Base-by-base conservation (phyloP, 768 basidiomycete species). In the Lactarius hatsudake region DNA sequence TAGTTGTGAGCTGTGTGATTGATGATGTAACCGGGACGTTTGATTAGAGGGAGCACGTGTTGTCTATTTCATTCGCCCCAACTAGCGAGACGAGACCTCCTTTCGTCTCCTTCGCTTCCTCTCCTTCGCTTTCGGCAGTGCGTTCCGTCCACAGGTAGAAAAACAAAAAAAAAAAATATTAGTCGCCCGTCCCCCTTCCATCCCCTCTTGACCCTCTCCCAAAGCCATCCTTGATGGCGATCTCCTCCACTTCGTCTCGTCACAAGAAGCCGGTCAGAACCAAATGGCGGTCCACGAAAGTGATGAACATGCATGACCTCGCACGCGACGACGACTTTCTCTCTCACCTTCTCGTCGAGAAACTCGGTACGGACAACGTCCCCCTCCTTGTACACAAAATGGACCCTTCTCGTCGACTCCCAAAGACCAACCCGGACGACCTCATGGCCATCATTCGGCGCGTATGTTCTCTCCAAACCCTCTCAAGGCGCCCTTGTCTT, bases 371-470 rank as follows among this genome's bases (percentile, higher is more conserved):
- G 3, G 89, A 89, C 38, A 78, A 73, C 43, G 88, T 89, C 9
- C 92, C 93, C n/a, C 82, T 94, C 62, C 84, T 88, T 64, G 93
- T 94, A 17, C 92, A 94, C 81, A 94, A 93, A 78, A 94, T 94
- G 92, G 91, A 94, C 76, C 80, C 88, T 30, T 83, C 85, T 68
- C 83, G 90, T 63, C 82, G 86, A 59, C 82, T 93, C 34, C 93
- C 93, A 66, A 92, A 90, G 81, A 87, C 89, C 61, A 82, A 88
- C 71, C 79, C 87, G 9, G 78, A 81, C 54, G 85, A 87, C 75
- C 83, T 94, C 72, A 81, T 94, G 76, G 76, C 80, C 69, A 86
- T 87, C 72, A 87, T 93, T 66, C 83, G 85, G 85, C 88, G 90
- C 87, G 93, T 94, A 76, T 74, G 83, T 81, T 55, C 63, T 57